Percentiles rank a stretch among this genome's conserved stretches.
These are phyloP conservation scores for Tausonia pullulans DNA, from an alignment of 1,284 basidiomycete genomes.

Conservation along the genomic window DNA sequence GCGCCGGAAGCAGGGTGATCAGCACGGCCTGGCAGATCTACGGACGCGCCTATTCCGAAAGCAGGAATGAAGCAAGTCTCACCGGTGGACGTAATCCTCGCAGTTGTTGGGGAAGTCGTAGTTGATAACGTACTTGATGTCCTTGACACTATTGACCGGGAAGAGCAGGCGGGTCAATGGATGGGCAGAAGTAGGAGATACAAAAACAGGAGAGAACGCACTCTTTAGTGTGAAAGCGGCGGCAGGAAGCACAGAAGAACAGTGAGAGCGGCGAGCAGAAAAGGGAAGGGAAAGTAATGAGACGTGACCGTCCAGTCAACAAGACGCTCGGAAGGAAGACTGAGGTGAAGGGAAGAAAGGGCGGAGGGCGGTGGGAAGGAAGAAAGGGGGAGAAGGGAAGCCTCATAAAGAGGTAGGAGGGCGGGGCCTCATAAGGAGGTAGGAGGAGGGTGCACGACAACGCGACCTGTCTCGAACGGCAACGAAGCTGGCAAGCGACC, in stretches of 20 bases:
- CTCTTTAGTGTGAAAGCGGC: constrained; percentile 46
- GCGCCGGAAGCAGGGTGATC: too few relatives aligned
- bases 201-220: constrained; percentile 38
- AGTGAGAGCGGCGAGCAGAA: background rate
- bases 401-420: too few relatives aligned
- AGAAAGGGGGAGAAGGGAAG: too few relatives aligned
- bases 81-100: constrained; percentile 43
- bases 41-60: background rate
- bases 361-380: too few relatives aligned
- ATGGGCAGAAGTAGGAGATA: background rate
- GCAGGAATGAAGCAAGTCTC: background rate
- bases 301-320: background rate
- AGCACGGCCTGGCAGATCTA: background rate
- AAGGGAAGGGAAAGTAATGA: background rate
- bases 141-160: constrained; percentile 11
- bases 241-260: constrained; percentile 22
- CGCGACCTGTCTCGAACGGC: background rate
- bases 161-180: background rate
- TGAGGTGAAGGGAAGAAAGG: too few relatives aligned
- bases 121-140: constrained; percentile 40
- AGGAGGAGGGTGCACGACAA: background rate
- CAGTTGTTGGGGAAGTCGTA: constrained; percentile 77
- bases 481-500: too few relatives aligned
- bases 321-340: background rate
- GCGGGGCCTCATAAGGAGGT: too few relatives aligned